Conservation (phyloP, 108 stramenopile genomes). For the Pseudonitzschia delicatissima region DNA sequence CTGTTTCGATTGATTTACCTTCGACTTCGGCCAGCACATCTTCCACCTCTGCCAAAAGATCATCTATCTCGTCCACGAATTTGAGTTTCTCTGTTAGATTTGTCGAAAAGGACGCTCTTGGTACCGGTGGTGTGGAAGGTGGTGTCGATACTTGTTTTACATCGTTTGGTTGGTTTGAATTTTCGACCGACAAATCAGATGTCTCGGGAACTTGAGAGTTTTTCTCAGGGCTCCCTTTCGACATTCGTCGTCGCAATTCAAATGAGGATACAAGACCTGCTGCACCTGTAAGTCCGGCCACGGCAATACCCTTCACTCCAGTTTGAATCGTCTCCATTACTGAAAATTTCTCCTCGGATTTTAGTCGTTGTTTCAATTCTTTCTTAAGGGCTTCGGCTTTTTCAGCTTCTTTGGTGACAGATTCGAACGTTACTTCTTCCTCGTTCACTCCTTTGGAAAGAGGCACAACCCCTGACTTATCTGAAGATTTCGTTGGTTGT, state of each 20-base stretch:
- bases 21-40: constrained; percentile 2
- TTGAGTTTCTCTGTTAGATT: background rate
- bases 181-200: background rate
- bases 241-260: constrained; percentile 2
- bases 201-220: background rate
- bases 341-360: background rate
- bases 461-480: no score
- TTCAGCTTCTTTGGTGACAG: no score
- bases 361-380: constrained; percentile 1
- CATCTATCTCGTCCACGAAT: constrained; percentile 4
- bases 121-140: background rate
- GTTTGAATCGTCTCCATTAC: constrained; percentile 4
- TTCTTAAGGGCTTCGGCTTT: background rate
- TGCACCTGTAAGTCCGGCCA: background rate
- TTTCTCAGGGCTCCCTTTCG: background rate
- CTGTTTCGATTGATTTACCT: background rate
- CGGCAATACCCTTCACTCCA: background rate
- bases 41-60: background rate
- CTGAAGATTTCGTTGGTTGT: background rate
- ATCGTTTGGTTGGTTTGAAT: background rate
- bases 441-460: background rate
- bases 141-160: background rate
- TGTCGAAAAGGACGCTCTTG: background rate
- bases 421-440: background rate
- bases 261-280: constrained; percentile 3